Evolutionary conservation across 495 filamentous ascomycete genomes (phyloP), one percentile per base, ranked within the genome.

Genomic region (Haplographium delicatum): DNA sequence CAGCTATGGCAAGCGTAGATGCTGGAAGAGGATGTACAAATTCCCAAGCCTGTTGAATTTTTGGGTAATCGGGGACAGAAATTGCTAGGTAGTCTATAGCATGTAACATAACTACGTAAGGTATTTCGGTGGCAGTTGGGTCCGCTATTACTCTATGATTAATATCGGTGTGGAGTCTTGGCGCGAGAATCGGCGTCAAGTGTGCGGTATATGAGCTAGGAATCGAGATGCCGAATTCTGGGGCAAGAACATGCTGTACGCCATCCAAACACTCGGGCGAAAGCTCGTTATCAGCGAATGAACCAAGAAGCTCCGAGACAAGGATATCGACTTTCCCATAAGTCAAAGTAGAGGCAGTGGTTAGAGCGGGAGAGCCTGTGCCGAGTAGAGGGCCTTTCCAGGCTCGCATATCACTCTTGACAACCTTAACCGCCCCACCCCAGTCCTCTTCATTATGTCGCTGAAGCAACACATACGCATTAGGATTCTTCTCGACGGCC

Each of bases 401-500:
- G 30, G 83, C 81, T 25, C 93, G 83, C 93, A 99, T 99, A 65
- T 99, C 93, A 2, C 90, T 95, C 63, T 95, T 91, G 31, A 96
- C 85, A 6, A 99, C 76, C 0, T 76, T 88, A 3, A 94, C 93
- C 22, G 75, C 74, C 18, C 79, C 78, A 44, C 66, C 71, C 93
- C 93, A 99, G 33, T 77, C 74, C 1, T 69, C 70, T 58, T 83
- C 76, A 61, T 99, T 99, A 53, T 93, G 86, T 15, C 84, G 74
- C 41, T 95, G 82, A 13, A 99, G 78, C 47, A 96, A 79, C 35
- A 99, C 89, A 61, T 88, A 96, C 3, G 93, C 93, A 66, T 97
- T 96, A 1, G 88, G 91, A 59, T 99, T 99, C 76, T 99, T 99
- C 69, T 99, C 93, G 3, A 99, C 78, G 0, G 88, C 94, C 83